Evolutionary conservation across 2,329 filamentous ascomycete species (phyloP).

Genomic region (Talaromyces islandicus): DNA sequence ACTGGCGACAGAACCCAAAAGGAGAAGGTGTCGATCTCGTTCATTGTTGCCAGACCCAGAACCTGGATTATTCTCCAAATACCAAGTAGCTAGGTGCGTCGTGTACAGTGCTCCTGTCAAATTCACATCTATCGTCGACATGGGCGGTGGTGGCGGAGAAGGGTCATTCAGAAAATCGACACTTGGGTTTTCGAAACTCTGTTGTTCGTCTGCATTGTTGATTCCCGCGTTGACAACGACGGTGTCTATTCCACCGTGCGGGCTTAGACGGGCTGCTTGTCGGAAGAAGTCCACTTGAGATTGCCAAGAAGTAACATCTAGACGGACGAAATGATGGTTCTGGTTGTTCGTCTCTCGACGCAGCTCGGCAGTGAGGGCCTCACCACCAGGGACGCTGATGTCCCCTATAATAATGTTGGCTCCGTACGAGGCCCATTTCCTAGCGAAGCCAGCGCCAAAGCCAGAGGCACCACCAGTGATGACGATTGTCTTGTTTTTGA

Average conservation of each 20-base stretch:
- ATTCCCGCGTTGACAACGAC: conserved; percentile 65
- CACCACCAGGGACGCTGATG: conserved; percentile 50
- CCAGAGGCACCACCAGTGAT: conserved; percentile 61
- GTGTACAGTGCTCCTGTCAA: conserved; percentile 61
- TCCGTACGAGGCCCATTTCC: conserved; percentile 49
- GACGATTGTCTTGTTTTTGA: conserved; percentile 49
- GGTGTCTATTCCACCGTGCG: conserved; percentile 52
- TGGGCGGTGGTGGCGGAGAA: conserved; percentile 44
- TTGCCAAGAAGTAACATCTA: conserved; percentile 59
- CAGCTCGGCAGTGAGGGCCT: conserved; percentile 51
- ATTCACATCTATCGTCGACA: conserved; percentile 57
- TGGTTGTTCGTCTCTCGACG: conserved; percentile 54
- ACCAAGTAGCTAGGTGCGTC: conserved; percentile 57
- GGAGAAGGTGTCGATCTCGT: conserved; percentile 56
- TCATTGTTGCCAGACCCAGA: conserved; percentile 28
- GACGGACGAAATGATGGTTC: conserved; percentile 47
- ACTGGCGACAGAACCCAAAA: conserved; percentile 59
- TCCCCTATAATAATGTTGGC: conserved; percentile 61
- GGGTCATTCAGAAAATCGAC: conserved; percentile 21
- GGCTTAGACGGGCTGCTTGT: conserved; percentile 49
- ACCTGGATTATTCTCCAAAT: conserved; percentile 47
- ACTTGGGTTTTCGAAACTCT: conserved; percentile 43
- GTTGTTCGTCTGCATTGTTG: conserved; percentile 31
- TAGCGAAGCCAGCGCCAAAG: conserved; percentile 51
- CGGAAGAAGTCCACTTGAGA: conserved; percentile 61